Conservation (phyloP, 495 filamentous ascomycete genomes). For the Xylaria castorea region DNA sequence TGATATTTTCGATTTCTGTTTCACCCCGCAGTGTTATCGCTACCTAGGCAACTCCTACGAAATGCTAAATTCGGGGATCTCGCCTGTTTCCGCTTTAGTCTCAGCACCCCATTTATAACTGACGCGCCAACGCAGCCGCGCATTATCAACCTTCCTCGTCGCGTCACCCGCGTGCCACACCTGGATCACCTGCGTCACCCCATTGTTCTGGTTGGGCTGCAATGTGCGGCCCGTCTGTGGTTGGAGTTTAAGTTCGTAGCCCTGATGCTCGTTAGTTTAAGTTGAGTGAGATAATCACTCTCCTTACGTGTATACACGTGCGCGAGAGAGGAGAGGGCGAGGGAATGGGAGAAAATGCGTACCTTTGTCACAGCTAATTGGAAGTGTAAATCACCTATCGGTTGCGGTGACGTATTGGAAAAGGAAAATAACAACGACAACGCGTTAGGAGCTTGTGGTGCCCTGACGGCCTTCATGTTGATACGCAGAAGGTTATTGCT, state of each 20-base stretch:
- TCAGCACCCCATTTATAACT: constrained; percentile 74
- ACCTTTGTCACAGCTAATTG: constrained; percentile 95
- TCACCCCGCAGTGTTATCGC: not conserved
- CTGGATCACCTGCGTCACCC: constrained; percentile 82
- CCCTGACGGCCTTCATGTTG: constrained; percentile 55
- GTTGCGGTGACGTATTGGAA: constrained; percentile 75
- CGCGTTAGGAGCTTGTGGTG: constrained; percentile 55
- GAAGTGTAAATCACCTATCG: constrained; percentile 82
- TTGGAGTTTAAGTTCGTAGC: constrained; percentile 78
- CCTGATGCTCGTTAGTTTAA: constrained; percentile 52
- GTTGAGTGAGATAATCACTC: not conserved
- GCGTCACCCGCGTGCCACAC: constrained; percentile 71
- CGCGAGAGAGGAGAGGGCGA: constrained; percentile 19
- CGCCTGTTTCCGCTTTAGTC: constrained; percentile 76
- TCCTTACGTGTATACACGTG: not conserved
- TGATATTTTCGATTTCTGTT: not conserved
- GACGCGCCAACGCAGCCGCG: constrained; percentile 89
- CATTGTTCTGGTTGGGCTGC: constrained; percentile 72
- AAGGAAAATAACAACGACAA: constrained; percentile 74
- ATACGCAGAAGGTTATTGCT: constrained; percentile 59
- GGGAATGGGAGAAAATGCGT: constrained; percentile 33
- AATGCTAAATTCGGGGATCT: constrained; percentile 84
- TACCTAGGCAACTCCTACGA: constrained; percentile 41
- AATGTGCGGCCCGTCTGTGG: constrained; percentile 83
- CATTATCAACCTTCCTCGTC: constrained; percentile 69